phyloP scores from a whole-genome alignment of 176 grass and related monocot genomes.

The Aegilops sharonensis region DNA sequence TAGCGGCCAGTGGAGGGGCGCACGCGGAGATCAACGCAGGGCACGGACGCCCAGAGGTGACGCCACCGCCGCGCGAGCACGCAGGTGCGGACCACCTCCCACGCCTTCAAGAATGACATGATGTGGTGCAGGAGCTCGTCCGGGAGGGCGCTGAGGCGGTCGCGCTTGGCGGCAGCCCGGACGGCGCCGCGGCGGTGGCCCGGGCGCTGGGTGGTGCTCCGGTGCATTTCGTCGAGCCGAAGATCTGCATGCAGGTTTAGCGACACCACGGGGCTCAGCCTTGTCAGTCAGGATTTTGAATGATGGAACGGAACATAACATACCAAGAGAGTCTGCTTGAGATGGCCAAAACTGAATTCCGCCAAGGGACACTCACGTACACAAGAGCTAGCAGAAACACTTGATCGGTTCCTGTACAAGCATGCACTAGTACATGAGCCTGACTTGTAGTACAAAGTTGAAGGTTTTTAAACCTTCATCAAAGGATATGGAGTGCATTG shows the following conservation, averaged over 20 bases:
- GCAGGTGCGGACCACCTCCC: constrained; percentile 42
- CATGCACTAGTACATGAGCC: no score
- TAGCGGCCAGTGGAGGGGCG: background rate
- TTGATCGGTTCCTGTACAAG: no score
- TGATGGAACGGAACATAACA: no score
- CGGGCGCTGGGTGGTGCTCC: background rate
- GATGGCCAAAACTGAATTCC: no score
- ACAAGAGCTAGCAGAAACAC: no score
- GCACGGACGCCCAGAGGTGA: constrained; percentile 23
- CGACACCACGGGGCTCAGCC: background rate
- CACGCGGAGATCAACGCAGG: constrained; percentile 9
- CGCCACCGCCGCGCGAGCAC: constrained; percentile 39
- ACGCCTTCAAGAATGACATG: constrained; percentile 24
- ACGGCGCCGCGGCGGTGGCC: no score
- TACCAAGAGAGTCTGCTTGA: no score
- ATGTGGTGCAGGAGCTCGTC: constrained; percentile 32
- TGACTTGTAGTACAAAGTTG: no score
- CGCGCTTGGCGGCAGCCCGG: background rate
- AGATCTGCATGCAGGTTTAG: background rate
- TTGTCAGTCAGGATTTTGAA: no score
- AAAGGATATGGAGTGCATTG: no score
- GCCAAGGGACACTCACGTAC: no score
- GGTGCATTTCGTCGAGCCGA: background rate
- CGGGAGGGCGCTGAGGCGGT: constrained; percentile 39
- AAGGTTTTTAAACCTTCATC: no score